Base-by-base conservation (phyloP, 2,329 filamentous ascomycete species). In the Tolypocladium album region DNA sequence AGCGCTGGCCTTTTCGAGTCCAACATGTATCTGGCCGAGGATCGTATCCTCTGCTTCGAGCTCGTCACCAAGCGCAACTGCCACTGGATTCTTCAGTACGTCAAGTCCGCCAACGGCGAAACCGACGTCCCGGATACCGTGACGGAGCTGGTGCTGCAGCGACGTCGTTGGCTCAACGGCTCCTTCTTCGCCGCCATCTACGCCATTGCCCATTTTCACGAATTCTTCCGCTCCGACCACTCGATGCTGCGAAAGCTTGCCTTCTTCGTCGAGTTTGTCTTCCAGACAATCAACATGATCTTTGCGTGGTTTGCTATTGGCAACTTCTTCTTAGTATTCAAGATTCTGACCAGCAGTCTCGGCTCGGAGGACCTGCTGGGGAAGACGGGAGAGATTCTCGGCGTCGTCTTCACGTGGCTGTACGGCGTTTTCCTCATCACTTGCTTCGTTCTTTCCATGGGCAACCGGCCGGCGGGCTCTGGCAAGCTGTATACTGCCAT, bases 281-380 rank as follows among this genome's bases (percentile, higher is more conserved):
- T 97, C 78, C 92, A 97, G 75, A 94, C 91, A 1, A 82, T 93
- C 75, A 96, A 90, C 80, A 97, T 97, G 90, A 83, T 99, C 70
- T 99, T 97, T 73, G 92, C 94, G 58, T 99, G 94, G 94, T 97
- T 99, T 71, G 91, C 89, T 68, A 94, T 97, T 70, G 89, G 94
- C 70, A 99, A 99, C 78, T 99, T 99, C 82, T 99, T 97, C 83
- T 78, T 99, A 70, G 93, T 99, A 67, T 99, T 99, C 80, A 92
- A 92, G 74, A 97, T 99, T 71, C 79, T 99, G 64, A 97, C 93
- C 1, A 88, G 86, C 13, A 96, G 92, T 68, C 79, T 99, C 65
- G 88, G 90, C 55, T 81, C 83, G 34, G 67, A 76, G 0, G 74
- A 82, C 39, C 81, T 97, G 34, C 82, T 97, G 2, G 90, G 92